Evolutionary conservation across 225 moss, liverwort and hornwort species (phyloP).

Genomic region (Takakia lepidozioides): DNA sequence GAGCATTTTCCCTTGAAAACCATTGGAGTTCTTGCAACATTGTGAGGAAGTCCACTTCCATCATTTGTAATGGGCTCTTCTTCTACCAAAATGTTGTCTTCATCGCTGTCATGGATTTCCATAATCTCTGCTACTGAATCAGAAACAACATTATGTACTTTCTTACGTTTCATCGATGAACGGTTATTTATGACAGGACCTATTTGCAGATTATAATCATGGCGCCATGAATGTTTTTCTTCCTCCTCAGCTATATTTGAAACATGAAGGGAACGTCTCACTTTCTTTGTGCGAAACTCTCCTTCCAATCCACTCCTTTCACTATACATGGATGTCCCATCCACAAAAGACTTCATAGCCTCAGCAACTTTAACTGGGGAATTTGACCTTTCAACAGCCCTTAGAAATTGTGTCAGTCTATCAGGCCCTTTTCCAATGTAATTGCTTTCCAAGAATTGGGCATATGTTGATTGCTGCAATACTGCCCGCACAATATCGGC

Average conservation of each 20-base stretch:
- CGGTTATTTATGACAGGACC: no score
- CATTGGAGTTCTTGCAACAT: no score
- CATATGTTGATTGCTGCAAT: background rate
- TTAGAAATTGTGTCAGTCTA: background rate
- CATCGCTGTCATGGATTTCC: background rate
- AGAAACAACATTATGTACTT: background rate
- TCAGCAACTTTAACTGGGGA: background rate
- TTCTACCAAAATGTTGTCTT: background rate
- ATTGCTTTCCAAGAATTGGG: background rate
- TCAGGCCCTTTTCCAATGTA: background rate
- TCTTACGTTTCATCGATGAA: background rate
- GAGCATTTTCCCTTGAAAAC: no score
- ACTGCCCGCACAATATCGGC: background rate
- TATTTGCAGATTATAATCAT: background rate
- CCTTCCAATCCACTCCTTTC: background rate
- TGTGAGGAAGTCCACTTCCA: no score
- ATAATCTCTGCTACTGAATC: background rate
- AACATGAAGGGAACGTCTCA: background rate
- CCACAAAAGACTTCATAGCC: background rate
- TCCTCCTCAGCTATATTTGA: background rate
- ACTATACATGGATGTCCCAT: background rate
- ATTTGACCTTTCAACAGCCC: background rate
- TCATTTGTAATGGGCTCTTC: no score
- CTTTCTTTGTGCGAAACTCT: background rate
- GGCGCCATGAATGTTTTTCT: background rate